Evolutionary conservation across 1,139 yeast species (phyloP), one percentile per base, ranked within the genome.

Genomic region (Yamadazyma atlantica): DNA sequence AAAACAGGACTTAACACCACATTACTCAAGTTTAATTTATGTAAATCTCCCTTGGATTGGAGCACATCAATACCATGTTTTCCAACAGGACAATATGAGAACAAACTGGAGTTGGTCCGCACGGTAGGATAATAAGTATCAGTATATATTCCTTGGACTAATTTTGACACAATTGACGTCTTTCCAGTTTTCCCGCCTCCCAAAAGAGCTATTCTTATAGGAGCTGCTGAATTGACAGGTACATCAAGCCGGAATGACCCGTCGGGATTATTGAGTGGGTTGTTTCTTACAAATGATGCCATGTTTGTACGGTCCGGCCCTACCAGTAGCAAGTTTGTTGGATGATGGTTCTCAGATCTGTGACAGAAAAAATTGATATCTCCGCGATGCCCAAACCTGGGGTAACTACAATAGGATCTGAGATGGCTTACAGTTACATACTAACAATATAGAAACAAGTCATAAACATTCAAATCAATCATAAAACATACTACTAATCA

Each of bases 71-170:
- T 14, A 17, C 75, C 57, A 0, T 79, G 58, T n/a, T 45, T 49
- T 6, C 69, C 55, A 4, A 55, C 52, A 0, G 89, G 79, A 4
- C 53, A 54, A 49, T 68, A 83, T 16, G 75, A 75, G 48, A 81
- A 70, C 35, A 83, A 57, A 40, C 79, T 66, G 10, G 87, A 78
- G 19, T 66, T 64, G 58, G 66, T 74, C 54, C 60, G 73, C 21
- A 63, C 66, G 1, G 90, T 84, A 2, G 92, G 92, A 48, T 85
- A 84, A 54, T 85, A 80, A 4, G 80, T 76, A 32, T 74, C 81
- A 23, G 69, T 62, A 28, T 74, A 71, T 33, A 69, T 65, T 12
- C 76, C 73, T 33, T 75, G 67, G 17, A 66, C 54, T 15, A 80
- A 50, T 38, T 78, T 69, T 18, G 82, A 75, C n/a, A 75, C 67